Conservation (phyloP, 2,329 filamentous ascomycete genomes). For the Aspergillus fischeri region DNA sequence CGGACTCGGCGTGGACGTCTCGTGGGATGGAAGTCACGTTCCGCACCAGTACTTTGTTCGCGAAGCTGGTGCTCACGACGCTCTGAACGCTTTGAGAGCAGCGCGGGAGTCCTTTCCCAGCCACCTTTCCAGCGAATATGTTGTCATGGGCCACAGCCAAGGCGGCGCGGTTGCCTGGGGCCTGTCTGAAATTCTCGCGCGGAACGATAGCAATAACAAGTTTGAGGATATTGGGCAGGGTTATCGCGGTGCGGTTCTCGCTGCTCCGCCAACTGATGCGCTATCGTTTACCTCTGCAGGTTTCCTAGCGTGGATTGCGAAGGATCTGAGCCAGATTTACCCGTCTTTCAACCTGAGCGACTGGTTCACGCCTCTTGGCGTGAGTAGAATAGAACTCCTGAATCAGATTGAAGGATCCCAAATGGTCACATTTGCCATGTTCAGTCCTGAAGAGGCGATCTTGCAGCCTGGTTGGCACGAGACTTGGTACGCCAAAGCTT, state of each 20-base stretch:
- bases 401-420: slow-evolving; percentile 14
- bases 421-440: slow-evolving; percentile 7
- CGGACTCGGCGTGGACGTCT: slow-evolving; percentile 39
- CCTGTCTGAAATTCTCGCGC: slow-evolving; percentile 8
- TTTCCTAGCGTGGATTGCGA: slow-evolving; percentile 14
- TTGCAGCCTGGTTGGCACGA: slow-evolving; percentile 8
- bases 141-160: slow-evolving; percentile 46
- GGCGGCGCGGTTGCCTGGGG: slow-evolving; percentile 46
- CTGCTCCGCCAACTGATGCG: slow-evolving; percentile 3
- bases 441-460: slow-evolving; percentile 3
- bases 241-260: slow-evolving; percentile 7
- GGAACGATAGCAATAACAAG: slow-evolving; percentile 1
- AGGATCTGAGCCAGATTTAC: slow-evolving; percentile 9
- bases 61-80: slow-evolving; percentile 41
- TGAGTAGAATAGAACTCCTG: slow-evolving; percentile 9
- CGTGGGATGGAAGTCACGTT: slow-evolving; percentile 32
- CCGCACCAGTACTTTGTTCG: slow-evolving; percentile 40
- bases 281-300: neutral
- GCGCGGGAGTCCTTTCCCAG: slow-evolving; percentile 40
- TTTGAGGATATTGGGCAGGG: slow-evolving; percentile 6
- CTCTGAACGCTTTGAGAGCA: slow-evolving; percentile 42
- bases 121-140: slow-evolving; percentile 35
- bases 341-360: slow-evolving; percentile 12
- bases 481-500: slow-evolving; percentile 9
- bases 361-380: slow-evolving; percentile 14